A percentile compares a stretch with the other conserved stretches of the same genome.
These are phyloP conservation scores for Candida dajiaensis DNA, from an alignment of 805 yeast genomes.

Conservation along the genomic window DNA sequence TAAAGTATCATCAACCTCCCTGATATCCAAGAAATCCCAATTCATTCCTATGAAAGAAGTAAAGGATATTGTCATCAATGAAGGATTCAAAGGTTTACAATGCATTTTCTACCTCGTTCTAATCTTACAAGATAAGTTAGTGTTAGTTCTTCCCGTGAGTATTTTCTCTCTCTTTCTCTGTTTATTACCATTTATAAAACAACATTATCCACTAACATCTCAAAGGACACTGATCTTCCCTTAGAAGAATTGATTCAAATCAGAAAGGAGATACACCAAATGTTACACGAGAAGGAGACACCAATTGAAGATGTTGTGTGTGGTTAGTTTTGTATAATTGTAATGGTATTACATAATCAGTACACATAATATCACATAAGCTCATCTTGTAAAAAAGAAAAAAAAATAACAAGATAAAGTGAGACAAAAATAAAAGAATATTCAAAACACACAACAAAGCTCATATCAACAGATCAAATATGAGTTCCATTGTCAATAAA, in stretches of 20 bases:
- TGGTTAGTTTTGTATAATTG: too few relatives aligned
- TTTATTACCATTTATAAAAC: too few relatives aligned
- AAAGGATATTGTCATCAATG: slow-evolving; percentile 65
- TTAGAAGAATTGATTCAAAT: slow-evolving; percentile 8
- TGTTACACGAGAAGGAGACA: neutral
- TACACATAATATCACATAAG: too few relatives aligned
- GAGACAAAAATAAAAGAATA: neutral
- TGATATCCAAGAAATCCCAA: slow-evolving; percentile 20
- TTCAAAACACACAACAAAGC: neutral
- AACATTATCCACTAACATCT: neutral
- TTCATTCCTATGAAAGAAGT: slow-evolving; percentile 55
- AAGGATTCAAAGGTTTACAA: slow-evolving; percentile 64
- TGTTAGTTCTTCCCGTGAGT: neutral
- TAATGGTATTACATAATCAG: neutral
- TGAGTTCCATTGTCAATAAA: slow-evolving; percentile 43
- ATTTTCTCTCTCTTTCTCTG: neutral
- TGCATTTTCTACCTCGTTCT: slow-evolving; percentile 62
- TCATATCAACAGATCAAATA: slow-evolving; percentile 9
- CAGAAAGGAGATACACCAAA: slow-evolving; percentile 6
- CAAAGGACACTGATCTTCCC: slow-evolving; percentile 8
- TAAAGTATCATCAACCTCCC: slow-evolving; percentile 33
- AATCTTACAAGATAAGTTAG: slow-evolving; percentile 34
- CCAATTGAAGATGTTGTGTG: too few relatives aligned
- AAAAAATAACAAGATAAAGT: neutral
- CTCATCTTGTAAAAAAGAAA: neutral